Evolutionary conservation across 306 rosid genomes (phyloP).

Genomic region (Quercus parvula): DNA sequence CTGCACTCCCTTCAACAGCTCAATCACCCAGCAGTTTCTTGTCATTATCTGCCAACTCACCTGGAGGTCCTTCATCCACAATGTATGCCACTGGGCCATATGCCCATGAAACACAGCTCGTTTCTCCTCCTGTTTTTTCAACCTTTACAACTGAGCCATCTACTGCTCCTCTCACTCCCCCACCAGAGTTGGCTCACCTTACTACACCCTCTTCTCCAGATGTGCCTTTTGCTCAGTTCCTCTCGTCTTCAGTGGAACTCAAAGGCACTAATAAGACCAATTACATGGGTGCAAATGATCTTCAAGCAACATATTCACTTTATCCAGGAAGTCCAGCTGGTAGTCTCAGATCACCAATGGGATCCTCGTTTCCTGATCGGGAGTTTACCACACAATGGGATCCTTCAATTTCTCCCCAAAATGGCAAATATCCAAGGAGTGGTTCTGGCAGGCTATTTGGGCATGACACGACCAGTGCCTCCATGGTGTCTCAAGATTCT

Average conservation of each 20-base stretch:
- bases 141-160: conserved; percentile 98
- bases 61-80: conserved; percentile 93
- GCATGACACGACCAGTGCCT: conserved; percentile 50
- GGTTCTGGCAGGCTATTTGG: conserved; percentile 74
- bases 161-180: conserved; percentile 97
- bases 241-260: conserved; percentile 72
- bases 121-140: conserved; percentile 97
- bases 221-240: conserved; percentile 95
- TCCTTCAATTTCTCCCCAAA: conserved; percentile 66
- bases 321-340: conserved; percentile 95
- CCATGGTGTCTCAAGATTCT: conserved; percentile 77
- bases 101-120: conserved; percentile 88
- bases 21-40: conserved; percentile 87
- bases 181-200: conserved; percentile 95
- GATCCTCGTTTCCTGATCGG: conserved; percentile 75
- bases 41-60: conserved; percentile 88
- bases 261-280: conserved; percentile 53
- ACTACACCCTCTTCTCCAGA: conserved; percentile 99
- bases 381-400: conserved; percentile 78
- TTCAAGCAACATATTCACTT: conserved; percentile 81
- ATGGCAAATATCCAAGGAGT: conserved; percentile 62
- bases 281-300: conserved; percentile 77
- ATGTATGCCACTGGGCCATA: conserved; percentile 97
- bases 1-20: conserved; percentile 91
- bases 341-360: conserved; percentile 70